Evolutionary conservation across 2,329 filamentous ascomycete genomes (phyloP).

Genomic region (Exophiala xenobiotica): DNA sequence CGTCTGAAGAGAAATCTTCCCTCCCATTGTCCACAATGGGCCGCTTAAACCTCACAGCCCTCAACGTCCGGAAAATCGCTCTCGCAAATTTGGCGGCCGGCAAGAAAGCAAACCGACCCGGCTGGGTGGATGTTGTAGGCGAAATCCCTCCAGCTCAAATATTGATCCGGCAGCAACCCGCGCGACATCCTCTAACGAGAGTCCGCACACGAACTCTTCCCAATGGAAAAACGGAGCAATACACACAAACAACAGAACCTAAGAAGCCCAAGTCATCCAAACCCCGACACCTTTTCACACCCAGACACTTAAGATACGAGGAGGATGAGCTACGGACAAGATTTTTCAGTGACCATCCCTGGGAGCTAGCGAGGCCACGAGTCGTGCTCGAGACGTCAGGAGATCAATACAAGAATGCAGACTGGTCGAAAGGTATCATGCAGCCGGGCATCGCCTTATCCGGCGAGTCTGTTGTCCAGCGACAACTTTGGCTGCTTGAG

Average conservation of each 20-base stretch:
- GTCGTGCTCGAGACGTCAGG: slow-evolving; percentile 83
- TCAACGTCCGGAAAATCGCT: slow-evolving; percentile 46
- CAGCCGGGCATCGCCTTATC: slow-evolving; percentile 75
- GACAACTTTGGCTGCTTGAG: slow-evolving; percentile 82
- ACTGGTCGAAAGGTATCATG: slow-evolving; percentile 60
- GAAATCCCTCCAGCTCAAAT: slow-evolving; percentile 61
- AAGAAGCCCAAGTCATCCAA: slow-evolving; percentile 51
- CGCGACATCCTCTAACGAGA: slow-evolving; percentile 44
- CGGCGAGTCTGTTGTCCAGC: slow-evolving; percentile 90
- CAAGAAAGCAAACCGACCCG: slow-evolving; percentile 39
- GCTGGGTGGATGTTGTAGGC: slow-evolving; percentile 58
- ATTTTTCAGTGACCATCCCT: slow-evolving; percentile 94
- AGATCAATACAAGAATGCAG: slow-evolving; percentile 68
- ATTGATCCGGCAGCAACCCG: slow-evolving; percentile 58
- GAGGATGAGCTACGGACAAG: slow-evolving; percentile 78
- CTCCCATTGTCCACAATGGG: slow-evolving; percentile 39
- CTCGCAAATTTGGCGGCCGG: slow-evolving; percentile 39
- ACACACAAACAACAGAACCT: slow-evolving; percentile 17
- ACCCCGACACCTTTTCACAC: slow-evolving; percentile 73
- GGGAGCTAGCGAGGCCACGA: slow-evolving; percentile 88
- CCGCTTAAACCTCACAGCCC: slow-evolving; percentile 48
- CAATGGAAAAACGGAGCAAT: slow-evolving; percentile 24
- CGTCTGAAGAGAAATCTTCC: background rate
- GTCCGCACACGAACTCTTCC: slow-evolving; percentile 39
- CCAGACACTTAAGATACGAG: slow-evolving; percentile 72